A percentile compares a stretch with the other conserved stretches of the same genome.
Evolutionary conservation across 1,284 basidiomycete species (phyloP).

Genomic region (Ceratobasidium theobromae): DNA sequence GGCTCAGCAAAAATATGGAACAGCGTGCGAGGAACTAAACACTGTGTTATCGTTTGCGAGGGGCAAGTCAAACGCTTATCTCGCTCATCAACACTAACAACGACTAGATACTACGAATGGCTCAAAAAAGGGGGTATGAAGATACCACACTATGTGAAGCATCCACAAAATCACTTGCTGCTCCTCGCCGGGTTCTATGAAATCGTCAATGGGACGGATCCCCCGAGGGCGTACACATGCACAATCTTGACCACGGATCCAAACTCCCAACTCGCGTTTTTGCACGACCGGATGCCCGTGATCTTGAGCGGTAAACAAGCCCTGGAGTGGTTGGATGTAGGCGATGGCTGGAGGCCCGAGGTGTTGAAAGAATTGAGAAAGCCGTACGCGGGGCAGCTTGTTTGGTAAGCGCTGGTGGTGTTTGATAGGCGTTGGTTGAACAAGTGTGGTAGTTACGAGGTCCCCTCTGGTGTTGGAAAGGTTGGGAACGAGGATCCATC

Average conservation of each 20-base stretch:
- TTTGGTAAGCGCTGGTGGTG: conserved; percentile 56
- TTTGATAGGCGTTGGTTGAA: background rate
- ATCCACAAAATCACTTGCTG: conserved; percentile 64
- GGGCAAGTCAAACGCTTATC: conserved; percentile 53
- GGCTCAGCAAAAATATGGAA: conserved; percentile 76
- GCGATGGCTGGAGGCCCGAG: conserved; percentile 60
- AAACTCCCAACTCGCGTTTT: conserved; percentile 66
- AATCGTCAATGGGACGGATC: conserved; percentile 63
- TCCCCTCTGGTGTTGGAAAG: conserved; percentile 89
- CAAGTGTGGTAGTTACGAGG: conserved; percentile 65
- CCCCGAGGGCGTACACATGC: conserved; percentile 64
- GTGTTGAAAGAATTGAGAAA: conserved; percentile 64
- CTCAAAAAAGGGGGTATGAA: conserved; percentile 76
- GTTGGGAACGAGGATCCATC: conserved; percentile 80
- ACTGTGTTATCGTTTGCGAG: conserved; percentile 78
- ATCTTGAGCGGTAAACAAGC: conserved; percentile 68
- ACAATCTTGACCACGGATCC: conserved; percentile 86
- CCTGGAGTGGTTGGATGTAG: conserved; percentile 81
- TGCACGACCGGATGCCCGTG: conserved; percentile 93
- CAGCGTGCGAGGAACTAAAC: conserved; percentile 71
- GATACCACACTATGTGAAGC: conserved; percentile 78
- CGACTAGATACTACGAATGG: conserved; percentile 86
- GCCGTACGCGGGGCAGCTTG: conserved; percentile 65
- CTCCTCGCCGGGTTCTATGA: conserved; percentile 90
- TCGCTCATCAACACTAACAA: conserved; percentile 5